A percentile compares a stretch with the other conserved stretches of the same genome.
phyloP scores from a whole-genome alignment of 2,329 filamentous ascomycete genomes.

The Fusarium tjaetaba region DNA sequence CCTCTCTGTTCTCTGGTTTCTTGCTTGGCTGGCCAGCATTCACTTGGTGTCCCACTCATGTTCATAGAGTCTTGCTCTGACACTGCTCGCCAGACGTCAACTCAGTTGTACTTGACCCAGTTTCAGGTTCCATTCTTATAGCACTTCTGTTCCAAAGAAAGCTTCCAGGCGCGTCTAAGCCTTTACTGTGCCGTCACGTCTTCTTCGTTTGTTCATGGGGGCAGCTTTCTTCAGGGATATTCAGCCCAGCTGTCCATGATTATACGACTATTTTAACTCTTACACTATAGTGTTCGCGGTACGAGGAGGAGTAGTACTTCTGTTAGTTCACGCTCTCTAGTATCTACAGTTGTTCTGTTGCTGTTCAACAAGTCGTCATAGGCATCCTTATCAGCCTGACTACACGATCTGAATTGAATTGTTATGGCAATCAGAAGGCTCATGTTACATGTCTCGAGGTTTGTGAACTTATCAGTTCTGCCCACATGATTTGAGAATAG shows the following conservation, averaged over 20 bases:
- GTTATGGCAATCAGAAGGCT: fast-evolving
- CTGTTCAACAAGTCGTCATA: fast-evolving
- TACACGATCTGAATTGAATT: fast-evolving
- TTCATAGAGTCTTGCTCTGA: background rate
- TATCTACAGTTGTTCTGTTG: background rate
- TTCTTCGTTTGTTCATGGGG: background rate
- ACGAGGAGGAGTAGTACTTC: fast-evolving
- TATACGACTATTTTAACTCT: fast-evolving
- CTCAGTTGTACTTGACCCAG: background rate
- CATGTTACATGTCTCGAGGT: fast-evolving
- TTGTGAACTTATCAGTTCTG: fast-evolving
- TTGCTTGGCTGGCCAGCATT: background rate
- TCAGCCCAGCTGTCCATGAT: background rate
- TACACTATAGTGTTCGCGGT: fast-evolving
- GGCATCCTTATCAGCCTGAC: background rate
- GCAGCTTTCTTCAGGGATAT: background rate
- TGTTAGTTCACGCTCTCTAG: too few relatives aligned
- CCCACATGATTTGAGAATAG: too few relatives aligned
- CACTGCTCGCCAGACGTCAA: background rate
- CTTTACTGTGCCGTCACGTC: background rate
- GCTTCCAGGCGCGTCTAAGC: fast-evolving
- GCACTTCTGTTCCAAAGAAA: background rate
- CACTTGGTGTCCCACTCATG: background rate
- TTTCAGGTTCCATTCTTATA: fast-evolving
- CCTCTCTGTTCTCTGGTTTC: background rate